A percentile compares a stretch with the other conserved stretches of the same genome.
phyloP scores from a whole-genome alignment of 2,329 filamentous ascomycete genomes.

The Cadophora sp. region DNA sequence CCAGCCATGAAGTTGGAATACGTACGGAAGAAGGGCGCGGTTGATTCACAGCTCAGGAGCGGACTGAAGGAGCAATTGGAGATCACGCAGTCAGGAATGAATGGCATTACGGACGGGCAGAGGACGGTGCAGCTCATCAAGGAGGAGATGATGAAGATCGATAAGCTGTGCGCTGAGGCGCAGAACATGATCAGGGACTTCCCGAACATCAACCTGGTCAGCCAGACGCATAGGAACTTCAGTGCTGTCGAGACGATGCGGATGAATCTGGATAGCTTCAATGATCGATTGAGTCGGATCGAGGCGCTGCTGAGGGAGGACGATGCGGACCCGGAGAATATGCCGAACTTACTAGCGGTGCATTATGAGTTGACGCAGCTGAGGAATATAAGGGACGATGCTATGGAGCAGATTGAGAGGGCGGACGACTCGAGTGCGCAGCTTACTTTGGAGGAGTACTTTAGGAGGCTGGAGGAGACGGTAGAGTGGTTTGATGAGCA shows the following conservation, averaged over 20 bases:
- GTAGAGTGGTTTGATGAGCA: slow-evolving; percentile 97
- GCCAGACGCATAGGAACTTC: slow-evolving; percentile 96
- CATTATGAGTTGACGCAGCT: slow-evolving; percentile 93
- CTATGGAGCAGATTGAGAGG: slow-evolving; percentile 92
- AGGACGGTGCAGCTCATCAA: slow-evolving; percentile 92
- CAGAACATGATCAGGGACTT: slow-evolving; percentile 99
- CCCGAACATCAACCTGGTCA: slow-evolving; percentile 87
- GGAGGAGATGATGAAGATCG: slow-evolving; percentile 98
- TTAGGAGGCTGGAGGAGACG: slow-evolving; percentile 82
- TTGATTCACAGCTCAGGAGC: slow-evolving; percentile 88
- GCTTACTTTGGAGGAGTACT: slow-evolving; percentile 88
- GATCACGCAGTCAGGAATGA: slow-evolving; percentile 93
- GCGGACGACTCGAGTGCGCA: slow-evolving; percentile 77
- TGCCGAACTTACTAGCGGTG: slow-evolving; percentile 87
- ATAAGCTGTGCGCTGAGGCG: slow-evolving; percentile 94
- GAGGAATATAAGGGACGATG: slow-evolving; percentile 93
- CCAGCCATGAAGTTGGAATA: slow-evolving; percentile 89
- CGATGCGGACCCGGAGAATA: slow-evolving; percentile 84
- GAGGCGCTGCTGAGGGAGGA: slow-evolving; percentile 83
- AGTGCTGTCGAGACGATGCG: slow-evolving; percentile 94
- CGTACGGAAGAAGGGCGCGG: slow-evolving; percentile 87
- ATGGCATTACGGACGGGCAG: slow-evolving; percentile 85
- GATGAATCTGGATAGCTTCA: slow-evolving; percentile 85
- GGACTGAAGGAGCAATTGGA: slow-evolving; percentile 92
- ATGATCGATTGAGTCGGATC: slow-evolving; percentile 75